Evolutionary conservation across 2,329 filamentous ascomycete genomes (phyloP).

Genomic region (Sporothrix pallida): DNA sequence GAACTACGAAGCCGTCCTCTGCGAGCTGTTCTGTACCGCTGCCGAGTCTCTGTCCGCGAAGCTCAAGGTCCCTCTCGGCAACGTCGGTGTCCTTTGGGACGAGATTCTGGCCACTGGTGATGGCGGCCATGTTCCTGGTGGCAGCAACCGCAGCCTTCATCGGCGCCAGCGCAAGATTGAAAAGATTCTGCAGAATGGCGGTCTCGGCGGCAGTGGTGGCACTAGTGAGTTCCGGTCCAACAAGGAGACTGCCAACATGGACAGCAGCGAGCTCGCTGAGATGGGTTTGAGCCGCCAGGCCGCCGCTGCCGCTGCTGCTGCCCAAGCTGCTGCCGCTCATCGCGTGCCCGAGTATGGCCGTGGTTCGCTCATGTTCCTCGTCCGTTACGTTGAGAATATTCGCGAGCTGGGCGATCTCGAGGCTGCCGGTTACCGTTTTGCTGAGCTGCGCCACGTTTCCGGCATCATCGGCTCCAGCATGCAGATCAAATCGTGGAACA

Average conservation of each 20-base stretch:
- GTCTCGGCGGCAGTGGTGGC: conserved; percentile 41
- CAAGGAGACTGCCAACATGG: conserved; percentile 26
- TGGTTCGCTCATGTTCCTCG: conserved; percentile 81
- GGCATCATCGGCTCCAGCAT: conserved; percentile 73
- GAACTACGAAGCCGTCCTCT: conserved; percentile 77
- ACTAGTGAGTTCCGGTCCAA: conserved; percentile 32
- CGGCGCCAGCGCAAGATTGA: conserved; percentile 2
- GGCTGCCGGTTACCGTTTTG: conserved; percentile 79
- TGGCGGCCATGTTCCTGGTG: conserved; percentile 2
- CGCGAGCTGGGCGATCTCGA: conserved; percentile 68
- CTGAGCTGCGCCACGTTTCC: conserved; percentile 69
- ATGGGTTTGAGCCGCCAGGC: conserved; percentile 44
- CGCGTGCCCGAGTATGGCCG: conserved; percentile 57
- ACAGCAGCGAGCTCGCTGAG: conserved; percentile 48
- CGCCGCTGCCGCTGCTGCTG: conserved; percentile 7
- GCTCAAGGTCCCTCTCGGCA: conserved; percentile 66
- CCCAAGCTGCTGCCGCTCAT: background rate
- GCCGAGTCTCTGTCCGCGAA: conserved; percentile 74
- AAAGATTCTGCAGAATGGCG: background rate
- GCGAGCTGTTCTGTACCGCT: conserved; percentile 82
- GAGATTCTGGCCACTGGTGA: conserved; percentile 72
- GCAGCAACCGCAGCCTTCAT: background rate
- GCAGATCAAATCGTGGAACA: conserved; percentile 69
- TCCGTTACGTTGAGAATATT: conserved; percentile 64
- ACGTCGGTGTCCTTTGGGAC: conserved; percentile 74